Conservation (phyloP, 2,329 filamentous ascomycete genomes). For the Aciculosporium take region DNA sequence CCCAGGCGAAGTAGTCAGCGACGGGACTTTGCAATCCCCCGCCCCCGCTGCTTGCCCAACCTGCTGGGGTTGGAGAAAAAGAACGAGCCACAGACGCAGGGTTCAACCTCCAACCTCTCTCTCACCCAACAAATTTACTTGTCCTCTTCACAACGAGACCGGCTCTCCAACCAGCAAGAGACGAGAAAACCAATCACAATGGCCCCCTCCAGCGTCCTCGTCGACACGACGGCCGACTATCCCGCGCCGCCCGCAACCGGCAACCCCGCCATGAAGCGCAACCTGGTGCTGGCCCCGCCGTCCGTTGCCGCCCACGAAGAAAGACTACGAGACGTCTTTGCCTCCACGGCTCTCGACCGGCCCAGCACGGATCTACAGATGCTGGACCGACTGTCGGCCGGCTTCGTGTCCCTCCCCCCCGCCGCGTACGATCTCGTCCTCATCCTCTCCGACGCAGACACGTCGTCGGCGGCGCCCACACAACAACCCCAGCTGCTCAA, state of each 20-base stretch:
- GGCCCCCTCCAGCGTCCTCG: slow-evolving; percentile 37
- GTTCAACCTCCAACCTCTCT: no score
- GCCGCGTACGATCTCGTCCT: slow-evolving; percentile 74
- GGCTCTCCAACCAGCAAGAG: no score
- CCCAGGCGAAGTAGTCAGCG: no score
- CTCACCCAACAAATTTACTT: no score
- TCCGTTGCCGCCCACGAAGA: slow-evolving; percentile 78
- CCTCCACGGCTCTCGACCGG: slow-evolving; percentile 62
- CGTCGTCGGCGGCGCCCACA: slow-evolving; percentile 47
- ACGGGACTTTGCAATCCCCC: no score
- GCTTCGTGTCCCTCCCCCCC: slow-evolving; percentile 61
- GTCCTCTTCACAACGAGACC: no score
- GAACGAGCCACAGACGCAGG: no score
- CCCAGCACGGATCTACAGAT: slow-evolving; percentile 80
- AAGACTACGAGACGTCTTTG: slow-evolving; percentile 55
- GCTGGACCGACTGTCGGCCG: slow-evolving; percentile 81
- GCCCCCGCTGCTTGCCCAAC: no score
- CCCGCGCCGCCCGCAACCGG: slow-evolving; percentile 19
- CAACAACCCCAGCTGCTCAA: slow-evolving; percentile 43
- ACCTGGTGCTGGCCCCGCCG: slow-evolving; percentile 77
- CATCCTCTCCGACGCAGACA: slow-evolving; percentile 66
- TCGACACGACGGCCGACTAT: slow-evolving; percentile 43
- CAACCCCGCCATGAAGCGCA: slow-evolving; percentile 32
- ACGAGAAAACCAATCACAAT: slow-evolving; percentile 22
- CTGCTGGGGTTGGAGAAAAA: no score